Evolutionary conservation across 371 early-diverging fungal species (phyloP).

Genomic region (Syncephalastrum monosporum): DNA sequence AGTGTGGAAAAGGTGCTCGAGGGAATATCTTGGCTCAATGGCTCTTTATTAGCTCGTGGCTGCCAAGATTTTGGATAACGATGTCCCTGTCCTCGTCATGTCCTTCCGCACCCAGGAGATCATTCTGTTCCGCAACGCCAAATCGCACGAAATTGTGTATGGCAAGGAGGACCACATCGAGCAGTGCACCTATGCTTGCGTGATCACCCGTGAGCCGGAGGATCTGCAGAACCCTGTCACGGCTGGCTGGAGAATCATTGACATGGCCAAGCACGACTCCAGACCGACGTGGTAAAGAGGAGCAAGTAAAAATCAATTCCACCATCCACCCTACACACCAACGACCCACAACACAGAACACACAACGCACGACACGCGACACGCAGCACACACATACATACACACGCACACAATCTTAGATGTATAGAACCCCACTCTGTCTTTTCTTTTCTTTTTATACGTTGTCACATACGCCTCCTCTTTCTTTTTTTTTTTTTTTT

Average conservation of each 20-base stretch:
- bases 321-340: too few species aligned
- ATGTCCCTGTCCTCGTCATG: constrained; percentile 85
- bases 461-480: constrained; percentile 2
- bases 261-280: constrained; percentile 81
- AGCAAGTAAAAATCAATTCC: neutral
- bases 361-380: too few species aligned
- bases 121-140: constrained; percentile 86
- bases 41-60: constrained; percentile 52
- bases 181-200: constrained; percentile 82
- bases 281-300: constrained; percentile 61
- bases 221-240: constrained; percentile 87
- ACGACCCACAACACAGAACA: too few species aligned
- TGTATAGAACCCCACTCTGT: constrained; percentile 13
- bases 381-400: neutral
- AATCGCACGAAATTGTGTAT: constrained; percentile 79
- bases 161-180: constrained; percentile 93
- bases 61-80: constrained; percentile 89
- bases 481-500: neutral
- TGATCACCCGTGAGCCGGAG: constrained; percentile 86
- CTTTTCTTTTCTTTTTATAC: constrained; percentile 1
- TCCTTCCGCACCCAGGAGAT: constrained; percentile 94
- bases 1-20: constrained; percentile 11
- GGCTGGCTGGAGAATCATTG: constrained; percentile 90
- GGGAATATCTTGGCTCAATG: neutral
- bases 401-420: constrained; percentile 4